Evolutionary conservation across 495 filamentous ascomycete genomes (phyloP).

Genomic region (Hypoxylon rickii): DNA sequence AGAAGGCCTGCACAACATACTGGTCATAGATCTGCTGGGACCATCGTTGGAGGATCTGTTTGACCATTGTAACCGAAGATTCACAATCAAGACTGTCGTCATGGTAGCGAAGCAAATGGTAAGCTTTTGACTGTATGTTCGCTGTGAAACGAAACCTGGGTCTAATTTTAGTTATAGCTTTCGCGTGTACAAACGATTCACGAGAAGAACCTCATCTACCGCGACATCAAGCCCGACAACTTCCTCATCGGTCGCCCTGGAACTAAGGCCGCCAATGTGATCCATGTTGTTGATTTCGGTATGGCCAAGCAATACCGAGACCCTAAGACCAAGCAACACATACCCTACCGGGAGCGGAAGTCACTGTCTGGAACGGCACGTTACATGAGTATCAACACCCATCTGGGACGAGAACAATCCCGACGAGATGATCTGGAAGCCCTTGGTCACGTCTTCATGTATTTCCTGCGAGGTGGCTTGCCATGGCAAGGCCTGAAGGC

Average conservation of each 20-base stretch:
- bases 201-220: conserved; percentile 99
- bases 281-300: conserved; percentile 98
- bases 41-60: conserved; percentile 97
- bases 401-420: conserved; percentile 94
- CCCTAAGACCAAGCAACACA: conserved; percentile 99
- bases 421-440: conserved; percentile 96
- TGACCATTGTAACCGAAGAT: conserved; percentile 94
- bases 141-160: background rate
- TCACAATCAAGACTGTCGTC: conserved; percentile 95
- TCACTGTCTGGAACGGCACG: conserved; percentile 95
- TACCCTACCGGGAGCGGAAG: conserved; percentile 97
- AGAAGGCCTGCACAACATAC: conserved; percentile 98
- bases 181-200: conserved; percentile 99
- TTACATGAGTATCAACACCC: conserved; percentile 99
- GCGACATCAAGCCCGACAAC: conserved; percentile 99
- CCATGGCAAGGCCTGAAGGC: conserved; percentile 99
- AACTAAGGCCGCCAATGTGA: conserved; percentile 93
- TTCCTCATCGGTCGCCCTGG: conserved; percentile 96
- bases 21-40: conserved; percentile 96
- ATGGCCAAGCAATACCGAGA: conserved; percentile 99
- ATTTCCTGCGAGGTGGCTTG: conserved; percentile 93
- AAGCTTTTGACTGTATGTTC: conserved; percentile 51
- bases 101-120: conserved; percentile 99
- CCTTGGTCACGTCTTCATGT: conserved; percentile 98
- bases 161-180: conserved; percentile 59